Base-by-base conservation (phyloP, 306 rosid genomes). In the Vicia faba region DNA sequence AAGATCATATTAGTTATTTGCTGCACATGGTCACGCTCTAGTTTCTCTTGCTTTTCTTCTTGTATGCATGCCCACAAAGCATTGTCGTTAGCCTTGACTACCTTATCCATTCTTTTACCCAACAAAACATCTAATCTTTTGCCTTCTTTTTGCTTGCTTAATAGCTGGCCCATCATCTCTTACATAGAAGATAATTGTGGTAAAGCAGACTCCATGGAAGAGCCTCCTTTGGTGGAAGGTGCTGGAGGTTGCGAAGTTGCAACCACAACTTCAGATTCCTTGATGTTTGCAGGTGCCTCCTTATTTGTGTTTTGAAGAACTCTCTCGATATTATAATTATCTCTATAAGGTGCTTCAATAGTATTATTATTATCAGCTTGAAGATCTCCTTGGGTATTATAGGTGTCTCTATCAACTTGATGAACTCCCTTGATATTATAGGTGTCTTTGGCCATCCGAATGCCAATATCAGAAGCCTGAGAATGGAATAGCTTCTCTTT, bases 11-110 rank as follows among this genome's bases (percentile, higher is more conserved):
- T 84, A 11, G 78, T 84, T 26, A 78, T 78, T 65, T 87, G 93
- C 69, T 82, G 93, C 31, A 69, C 73, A 49, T 28, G 83, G 40
- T 84, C 93, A 65, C 60, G 84, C 78, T 84, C 89, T 68, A 80
- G 61, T 78, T 82, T 84, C 78, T 84, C 87, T 66, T 82, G 81
- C 79, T 87, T 87, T 76, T 87, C 93, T 66, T 87, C 93, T 53
- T 80, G 87, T 44, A 84, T 63, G 60, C 80, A 84, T 56, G 88
- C 88, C 87, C 89, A 84, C 56, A 84, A 74, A 56, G 86, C 88
- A 73, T 87, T 89, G 9, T 62, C 55, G 70, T 81, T 77, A 35
- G 89, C 83, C 88, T 78, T 84, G 79, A 78, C 81, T 71, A 78
- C 71, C 70, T 74, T 87, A 76, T 87, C 93, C 84, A 84, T 23